Percentiles rank a stretch among this genome's conserved stretches.
These are phyloP conservation scores for Sporobolomyces pararoseus DNA, from an alignment of 768 basidiomycete genomes.

Conservation along the genomic window DNA sequence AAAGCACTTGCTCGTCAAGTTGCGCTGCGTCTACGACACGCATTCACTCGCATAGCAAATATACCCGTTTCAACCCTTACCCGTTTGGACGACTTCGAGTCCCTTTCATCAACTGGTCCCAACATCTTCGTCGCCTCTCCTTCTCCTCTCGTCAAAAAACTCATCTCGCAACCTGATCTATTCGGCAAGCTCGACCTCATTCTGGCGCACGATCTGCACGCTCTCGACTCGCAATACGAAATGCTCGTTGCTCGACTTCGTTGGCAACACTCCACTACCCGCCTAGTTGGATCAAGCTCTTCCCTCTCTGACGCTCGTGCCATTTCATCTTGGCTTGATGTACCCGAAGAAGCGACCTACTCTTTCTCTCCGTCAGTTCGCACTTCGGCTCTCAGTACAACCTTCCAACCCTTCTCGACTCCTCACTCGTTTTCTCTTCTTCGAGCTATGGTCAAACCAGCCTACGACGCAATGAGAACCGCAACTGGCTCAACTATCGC, in stretches of 20 bases:
- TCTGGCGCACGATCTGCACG: slow-evolving; percentile 78
- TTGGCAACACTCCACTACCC: slow-evolving; percentile 61
- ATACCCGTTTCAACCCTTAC: slow-evolving; percentile 28
- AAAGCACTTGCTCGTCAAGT: slow-evolving; percentile 47
- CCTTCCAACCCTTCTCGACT: slow-evolving; percentile 73
- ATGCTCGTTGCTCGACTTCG: slow-evolving; percentile 69
- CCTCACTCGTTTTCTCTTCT: slow-evolving; percentile 80
- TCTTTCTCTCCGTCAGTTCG: slow-evolving; percentile 80
- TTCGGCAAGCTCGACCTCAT: slow-evolving; percentile 60
- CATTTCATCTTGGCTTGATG: slow-evolving; percentile 74
- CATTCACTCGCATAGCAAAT: slow-evolving; percentile 39
- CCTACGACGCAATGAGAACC: slow-evolving; percentile 64
- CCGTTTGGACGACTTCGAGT: slow-evolving; percentile 20
- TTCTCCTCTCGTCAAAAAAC: slow-evolving; percentile 39
- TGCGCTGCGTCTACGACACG: slow-evolving; percentile 43
- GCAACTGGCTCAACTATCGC: slow-evolving; percentile 59
- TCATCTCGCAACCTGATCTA: slow-evolving; percentile 31
- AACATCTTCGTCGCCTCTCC: slow-evolving; percentile 46
- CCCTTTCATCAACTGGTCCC: slow-evolving; percentile 5
- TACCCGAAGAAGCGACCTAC: slow-evolving; percentile 59
- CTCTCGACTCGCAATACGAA: slow-evolving; percentile 76
- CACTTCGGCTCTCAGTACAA: slow-evolving; percentile 68
- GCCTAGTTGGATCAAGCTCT: slow-evolving; percentile 70
- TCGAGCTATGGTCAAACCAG: slow-evolving; percentile 87
- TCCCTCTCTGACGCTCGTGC: slow-evolving; percentile 77